Evolutionary conservation across 139 green algal species (phyloP).

Genomic region (Asterochloris sp.): DNA sequence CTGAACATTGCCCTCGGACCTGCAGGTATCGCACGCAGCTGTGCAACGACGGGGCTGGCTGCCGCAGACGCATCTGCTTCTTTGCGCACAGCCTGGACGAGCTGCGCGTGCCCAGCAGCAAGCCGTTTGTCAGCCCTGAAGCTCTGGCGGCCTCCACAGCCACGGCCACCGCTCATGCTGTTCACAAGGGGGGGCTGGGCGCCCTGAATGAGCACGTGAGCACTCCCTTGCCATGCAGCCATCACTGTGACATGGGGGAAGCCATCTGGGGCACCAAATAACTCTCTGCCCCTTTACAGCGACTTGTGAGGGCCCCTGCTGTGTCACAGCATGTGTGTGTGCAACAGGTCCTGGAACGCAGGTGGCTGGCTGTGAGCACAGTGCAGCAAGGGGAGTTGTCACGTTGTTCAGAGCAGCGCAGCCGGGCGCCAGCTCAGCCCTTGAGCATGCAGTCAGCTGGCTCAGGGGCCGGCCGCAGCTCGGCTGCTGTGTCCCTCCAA

Average conservation of each 20-base stretch:
- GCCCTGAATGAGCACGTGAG: background rate
- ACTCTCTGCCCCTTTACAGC: too few species aligned
- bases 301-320: too few species aligned
- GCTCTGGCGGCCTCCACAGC: constrained; percentile 34
- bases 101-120: constrained; percentile 58
- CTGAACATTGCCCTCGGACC: background rate
- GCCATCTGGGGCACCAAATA: background rate
- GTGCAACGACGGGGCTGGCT: constrained; percentile 85
- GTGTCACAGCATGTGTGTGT: too few species aligned
- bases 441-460: too few species aligned
- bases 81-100: constrained; percentile 87
- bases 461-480: too few species aligned
- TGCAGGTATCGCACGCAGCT: constrained; percentile 85
- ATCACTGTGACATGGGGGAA: background rate
- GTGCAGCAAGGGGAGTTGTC: too few species aligned
- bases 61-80: constrained; percentile 81
- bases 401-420: too few species aligned
- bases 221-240: background rate
- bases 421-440: too few species aligned
- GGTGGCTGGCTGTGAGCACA: too few species aligned
- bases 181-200: background rate
- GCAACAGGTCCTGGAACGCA: too few species aligned
- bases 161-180: constrained; percentile 17
- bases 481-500: too few species aligned
- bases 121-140: constrained; percentile 54